Evolutionary conservation across 2,329 filamentous ascomycete species (phyloP), one percentile per base, ranked within the genome.

Genomic region (Fusarium aywerte): DNA sequence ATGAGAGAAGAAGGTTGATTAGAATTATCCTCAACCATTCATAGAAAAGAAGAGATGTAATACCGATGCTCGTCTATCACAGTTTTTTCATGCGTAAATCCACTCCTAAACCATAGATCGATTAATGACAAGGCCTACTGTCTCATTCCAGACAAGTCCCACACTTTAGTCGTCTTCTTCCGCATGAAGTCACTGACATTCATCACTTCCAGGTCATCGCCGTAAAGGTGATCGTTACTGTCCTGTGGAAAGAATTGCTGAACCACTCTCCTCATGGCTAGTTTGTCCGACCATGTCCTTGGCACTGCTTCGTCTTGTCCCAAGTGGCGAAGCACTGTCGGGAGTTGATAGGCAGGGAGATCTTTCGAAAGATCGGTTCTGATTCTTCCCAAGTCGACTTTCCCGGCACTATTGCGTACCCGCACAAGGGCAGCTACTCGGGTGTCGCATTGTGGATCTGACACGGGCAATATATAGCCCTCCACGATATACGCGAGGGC

Each of bases 381-480:
- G 29, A 52, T 52, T 16, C n/a, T 33, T 4, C 27, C 29, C 7
- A 52, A 20, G 11, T 43, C 23, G 2, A 52, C 29, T 3, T 42
- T 43, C 6, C 21, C 49, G 15, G 12, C 16, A 5, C 9, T n/a
- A 16, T 27, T 16, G 2, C 23, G 29, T 1, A 52, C 20, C 6
- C 49, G 27, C 4, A 43, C 49, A 8, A 52, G 49, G 8, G 49
- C 29, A 7, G 38, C 49, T 3, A 43, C 38, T 11, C 49, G 38
- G n/a, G 49, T 52, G 6, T 52, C 49, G 21, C 49, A 52, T 27
- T 52, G 49, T 7, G 38, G 49, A 35, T 52, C 49, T 2, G 21
- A 20, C 8, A 52, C 49, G 12, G 49, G 49, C 5, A 43, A 8
- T 7, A 43, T 25, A 3, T 52, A 52, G 2, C 49, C 38, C 9